Evolutionary conservation across 805 yeast genomes (phyloP).

Genomic region (Metschnikowia henanensis): DNA sequence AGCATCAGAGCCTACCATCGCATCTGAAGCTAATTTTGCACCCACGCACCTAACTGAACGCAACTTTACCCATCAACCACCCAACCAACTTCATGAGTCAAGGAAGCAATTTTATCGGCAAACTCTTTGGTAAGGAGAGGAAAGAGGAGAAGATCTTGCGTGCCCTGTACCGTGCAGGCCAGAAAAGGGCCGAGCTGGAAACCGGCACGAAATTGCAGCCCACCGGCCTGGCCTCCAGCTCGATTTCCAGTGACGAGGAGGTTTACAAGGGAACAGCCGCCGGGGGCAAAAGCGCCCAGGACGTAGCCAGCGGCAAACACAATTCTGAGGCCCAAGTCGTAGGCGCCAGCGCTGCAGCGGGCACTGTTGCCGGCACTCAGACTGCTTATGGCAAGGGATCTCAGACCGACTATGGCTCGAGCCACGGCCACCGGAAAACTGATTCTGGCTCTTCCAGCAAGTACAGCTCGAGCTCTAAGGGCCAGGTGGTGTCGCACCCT

Average conservation of each 20-base stretch:
- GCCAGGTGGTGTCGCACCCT: constrained; percentile 31
- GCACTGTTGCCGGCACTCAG: constrained; percentile 11
- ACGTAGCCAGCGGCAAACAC: not conserved
- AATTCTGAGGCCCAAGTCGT: constrained; percentile 3
- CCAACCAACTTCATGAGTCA: constrained; percentile 10
- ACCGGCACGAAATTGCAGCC: not conserved
- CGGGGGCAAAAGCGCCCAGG: not conserved
- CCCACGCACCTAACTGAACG: not conserved
- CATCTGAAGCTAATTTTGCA: constrained; percentile 3
- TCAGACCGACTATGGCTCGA: constrained; percentile 3
- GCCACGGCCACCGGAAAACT: constrained; percentile 6
- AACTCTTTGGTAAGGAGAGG: constrained; percentile 10
- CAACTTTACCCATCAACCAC: not conserved
- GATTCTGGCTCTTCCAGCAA: constrained; percentile 4
- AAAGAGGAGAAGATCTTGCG: constrained; percentile 12
- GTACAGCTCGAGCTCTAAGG: constrained; percentile 17
- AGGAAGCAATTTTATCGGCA: constrained; percentile 15
- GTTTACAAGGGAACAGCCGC: constrained; percentile 4
- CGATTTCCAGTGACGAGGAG: constrained; percentile 13
- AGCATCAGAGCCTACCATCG: not conserved
- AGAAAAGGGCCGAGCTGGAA: constrained; percentile 11
- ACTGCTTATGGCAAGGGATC: constrained; percentile 3
- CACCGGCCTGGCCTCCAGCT: constrained; percentile 4
- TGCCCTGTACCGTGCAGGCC: constrained; percentile 18
- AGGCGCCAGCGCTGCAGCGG: constrained; percentile 14